Base-by-base conservation (phyloP, 1,139 yeast genomes). In the Taiozyma sp. region DNA sequence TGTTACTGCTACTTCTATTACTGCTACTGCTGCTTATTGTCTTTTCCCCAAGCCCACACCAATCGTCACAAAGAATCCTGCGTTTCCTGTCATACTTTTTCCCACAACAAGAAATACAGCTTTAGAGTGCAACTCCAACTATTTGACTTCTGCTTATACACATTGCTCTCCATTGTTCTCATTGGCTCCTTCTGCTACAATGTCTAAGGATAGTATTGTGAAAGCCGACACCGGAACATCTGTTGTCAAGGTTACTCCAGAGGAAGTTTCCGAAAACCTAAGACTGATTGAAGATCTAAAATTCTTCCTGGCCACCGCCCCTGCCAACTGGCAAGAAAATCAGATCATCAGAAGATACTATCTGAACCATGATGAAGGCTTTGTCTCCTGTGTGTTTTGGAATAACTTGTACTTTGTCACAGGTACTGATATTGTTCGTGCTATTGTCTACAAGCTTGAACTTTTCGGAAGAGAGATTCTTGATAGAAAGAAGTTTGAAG, bases 361-460 rank as follows among this genome's bases (percentile, higher is more conserved):
- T 63, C 71, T 93, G 48, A 91, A 90, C 58, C 87, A 85, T 56
- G 96, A 88, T 56, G 97, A 91, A 67, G 95, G 95, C 0, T 86
- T 85, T 60, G 95, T 93, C 10, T 83, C 93, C 50, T 93, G 99
- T 68, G 91, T 93, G 2, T 86, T 77, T 61, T 93, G 98, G 98
- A 88, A 89, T 61, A 88, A 88, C 64, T 74, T 91, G 21, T 93
- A 87, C 65, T 90, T 88, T 68, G 80, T 93, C 48, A 91, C 98
- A 1, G 99, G 99, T 7, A 93, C 98, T 0, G 99, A 93, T 71
- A 91, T 93, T 52, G 97, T 93, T 43, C 80, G 97, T 53, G 88
- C 96, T 66, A 81, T 95, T 49, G 87, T 91, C 28, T 93, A 88
- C 68, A 82, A 95, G 58, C 88, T 93, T 71, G 85, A 85, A 61